phyloP scores from a whole-genome alignment of 164 flowering plant species.

The Tetracentron sinense region DNA sequence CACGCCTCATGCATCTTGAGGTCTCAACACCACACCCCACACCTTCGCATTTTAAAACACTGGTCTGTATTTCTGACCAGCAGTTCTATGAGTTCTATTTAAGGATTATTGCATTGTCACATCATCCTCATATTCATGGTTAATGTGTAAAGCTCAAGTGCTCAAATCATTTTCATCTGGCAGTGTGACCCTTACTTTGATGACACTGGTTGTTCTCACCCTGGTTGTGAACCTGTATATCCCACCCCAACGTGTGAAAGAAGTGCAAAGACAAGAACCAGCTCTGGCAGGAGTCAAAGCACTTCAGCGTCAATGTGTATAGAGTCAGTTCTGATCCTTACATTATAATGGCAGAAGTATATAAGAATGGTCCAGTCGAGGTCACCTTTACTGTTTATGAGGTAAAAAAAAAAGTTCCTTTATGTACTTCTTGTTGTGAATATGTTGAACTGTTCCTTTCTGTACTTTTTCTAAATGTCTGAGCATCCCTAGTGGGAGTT shows the following conservation, averaged over 20 bases:
- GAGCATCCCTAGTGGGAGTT: neutral
- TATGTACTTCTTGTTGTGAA: neutral
- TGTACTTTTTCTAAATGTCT: neutral
- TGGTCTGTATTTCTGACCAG: neutral
- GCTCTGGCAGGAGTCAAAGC: constrained; percentile 73
- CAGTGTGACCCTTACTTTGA: constrained; percentile 99
- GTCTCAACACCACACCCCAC: too few relatives aligned
- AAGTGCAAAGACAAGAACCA: constrained; percentile 58
- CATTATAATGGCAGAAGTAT: constrained; percentile 83
- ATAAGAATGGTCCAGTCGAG: constrained; percentile 94
- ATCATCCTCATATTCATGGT: neutral
- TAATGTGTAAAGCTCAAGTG: neutral
- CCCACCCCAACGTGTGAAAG: constrained; percentile 81
- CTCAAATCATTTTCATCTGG: constrained; percentile 15
- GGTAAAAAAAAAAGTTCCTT: constrained; percentile 38
- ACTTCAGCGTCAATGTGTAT: constrained; percentile 66
- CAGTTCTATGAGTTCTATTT: neutral
- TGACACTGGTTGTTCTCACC: constrained; percentile 81
- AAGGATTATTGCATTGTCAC: neutral
- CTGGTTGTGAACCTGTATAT: constrained; percentile 90
- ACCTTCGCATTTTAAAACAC: too few relatives aligned
- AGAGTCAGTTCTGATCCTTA: constrained; percentile 53
- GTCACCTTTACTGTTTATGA: constrained; percentile 86
- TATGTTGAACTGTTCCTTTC: neutral
- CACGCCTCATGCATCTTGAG: too few relatives aligned